Evolutionary conservation across 495 filamentous ascomycete species (phyloP), one percentile per base, ranked within the genome.

Genomic region (Podospora australis): DNA sequence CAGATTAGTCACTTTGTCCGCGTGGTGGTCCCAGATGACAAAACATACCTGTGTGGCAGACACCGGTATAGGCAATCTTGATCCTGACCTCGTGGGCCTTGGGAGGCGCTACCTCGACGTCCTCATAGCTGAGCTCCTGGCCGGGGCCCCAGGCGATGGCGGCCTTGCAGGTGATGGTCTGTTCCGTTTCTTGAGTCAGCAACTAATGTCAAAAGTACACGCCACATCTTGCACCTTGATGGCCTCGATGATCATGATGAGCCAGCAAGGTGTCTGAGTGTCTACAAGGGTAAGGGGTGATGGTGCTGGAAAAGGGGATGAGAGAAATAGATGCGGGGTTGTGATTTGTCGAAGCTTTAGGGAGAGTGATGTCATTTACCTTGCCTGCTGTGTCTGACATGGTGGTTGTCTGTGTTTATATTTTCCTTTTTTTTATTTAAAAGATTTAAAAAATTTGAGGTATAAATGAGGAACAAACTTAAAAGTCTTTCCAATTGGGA

Each of bases 61-160:
- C 90, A 66, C 92, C 92, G 29, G 92, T 98, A 76, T 96, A 95
- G 69, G 87, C 78, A 63, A 98, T 87, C 74, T 97, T 71, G 62
- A 98, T 96, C 50, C 92, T 88, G 52, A 98, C 94, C 71, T 98
- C 92, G 70, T 94, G 82, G 35, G 91, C 91, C 66, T 78, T 82
- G n/a, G 92, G 92, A 30, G 94, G 86, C 29, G 75, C 78, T 44
- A 98, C 92, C 72, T 98, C 89, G 59, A 98, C 79, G 53, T 90
- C 84, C 70, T 98, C 92, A 50, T 96, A 74, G 55, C 77, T 83
- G 46, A 98, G 78, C 60, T 88, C 84, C 70, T 95, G 84, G 55
- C 83, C 90, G 26, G 94, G 87, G 63, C 86, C 92, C 92, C 92
- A 98, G 62, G 92, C 94, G 47, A 98, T 82, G 46, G 92, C 92